Evolutionary conservation across 2,329 filamentous ascomycete species (phyloP).

Genomic region (Byssoonygena ceratinophila): DNA sequence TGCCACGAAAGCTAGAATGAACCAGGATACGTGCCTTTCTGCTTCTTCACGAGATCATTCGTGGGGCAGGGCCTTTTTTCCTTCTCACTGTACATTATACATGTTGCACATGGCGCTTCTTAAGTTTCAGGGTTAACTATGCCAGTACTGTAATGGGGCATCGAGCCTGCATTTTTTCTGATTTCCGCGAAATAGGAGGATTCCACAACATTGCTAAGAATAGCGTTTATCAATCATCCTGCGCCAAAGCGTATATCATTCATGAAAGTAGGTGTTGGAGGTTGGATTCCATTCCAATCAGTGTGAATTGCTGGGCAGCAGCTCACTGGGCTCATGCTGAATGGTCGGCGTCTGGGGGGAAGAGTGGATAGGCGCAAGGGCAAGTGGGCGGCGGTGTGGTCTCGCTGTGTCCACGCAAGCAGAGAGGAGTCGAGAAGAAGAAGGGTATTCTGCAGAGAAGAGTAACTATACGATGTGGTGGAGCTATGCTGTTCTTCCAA

Average conservation of each 20-base stretch:
- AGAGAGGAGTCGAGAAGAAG: neutral
- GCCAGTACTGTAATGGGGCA: neutral
- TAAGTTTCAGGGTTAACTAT: constrained; percentile 2
- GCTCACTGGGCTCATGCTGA: neutral
- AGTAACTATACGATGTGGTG: too few relatives aligned
- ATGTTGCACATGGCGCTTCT: constrained; percentile 6
- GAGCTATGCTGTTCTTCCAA: too few relatives aligned
- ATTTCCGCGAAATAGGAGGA: too few relatives aligned
- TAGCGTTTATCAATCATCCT: too few relatives aligned
- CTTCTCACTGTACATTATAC: constrained; percentile 8
- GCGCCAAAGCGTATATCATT: too few relatives aligned
- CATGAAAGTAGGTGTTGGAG: too few relatives aligned
- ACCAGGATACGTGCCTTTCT: constrained; percentile 4
- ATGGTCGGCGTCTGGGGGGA: neutral
- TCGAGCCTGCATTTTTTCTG: neutral
- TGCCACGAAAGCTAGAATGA: constrained; percentile 1
- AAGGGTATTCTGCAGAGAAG: neutral
- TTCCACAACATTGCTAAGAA: too few relatives aligned
- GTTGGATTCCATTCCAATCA: neutral
- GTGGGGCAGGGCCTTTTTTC: neutral
- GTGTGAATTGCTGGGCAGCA: neutral
- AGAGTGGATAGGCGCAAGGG: neutral
- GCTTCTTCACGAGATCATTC: neutral
- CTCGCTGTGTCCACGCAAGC: neutral
- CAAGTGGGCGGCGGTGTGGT: neutral